phyloP scores from a whole-genome alignment of 495 filamentous ascomycete species.

The Hypoxylon fragiforme region DNA sequence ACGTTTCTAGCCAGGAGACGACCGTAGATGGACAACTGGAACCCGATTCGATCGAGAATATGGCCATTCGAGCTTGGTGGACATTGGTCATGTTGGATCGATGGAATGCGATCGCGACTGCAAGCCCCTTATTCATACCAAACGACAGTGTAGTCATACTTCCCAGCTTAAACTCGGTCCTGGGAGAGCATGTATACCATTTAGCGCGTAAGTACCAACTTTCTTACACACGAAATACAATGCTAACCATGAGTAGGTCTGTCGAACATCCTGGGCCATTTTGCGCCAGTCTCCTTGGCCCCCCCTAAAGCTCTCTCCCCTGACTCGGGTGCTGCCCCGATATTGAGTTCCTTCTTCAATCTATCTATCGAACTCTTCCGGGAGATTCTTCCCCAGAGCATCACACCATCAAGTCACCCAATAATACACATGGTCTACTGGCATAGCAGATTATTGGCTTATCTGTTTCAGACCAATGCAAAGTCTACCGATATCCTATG shows the following conservation, averaged over 20 bases:
- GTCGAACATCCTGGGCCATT: conserved; percentile 42
- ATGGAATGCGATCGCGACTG: conserved; percentile 72
- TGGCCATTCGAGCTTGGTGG: conserved; percentile 75
- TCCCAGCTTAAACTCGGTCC: conserved; percentile 64
- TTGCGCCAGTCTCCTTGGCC: conserved; percentile 33
- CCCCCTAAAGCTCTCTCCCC: conserved; percentile 22
- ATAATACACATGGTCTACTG: conserved; percentile 73
- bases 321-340: conserved; percentile 19
- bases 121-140: conserved; percentile 58
- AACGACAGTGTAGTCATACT: conserved; percentile 64
- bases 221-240: conserved; percentile 2
- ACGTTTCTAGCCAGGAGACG: conserved; percentile 40
- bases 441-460: conserved; percentile 68
- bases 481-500: conserved; percentile 57
- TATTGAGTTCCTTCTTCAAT: conserved; percentile 33
- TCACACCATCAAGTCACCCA: conserved; percentile 43
- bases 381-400: conserved; percentile 46
- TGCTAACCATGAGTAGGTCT: conserved; percentile 40
- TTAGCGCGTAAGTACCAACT: conserved; percentile 65
- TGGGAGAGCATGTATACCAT: conserved; percentile 66
- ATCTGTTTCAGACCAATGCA: conserved; percentile 54
- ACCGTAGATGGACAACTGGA: conserved; percentile 47
- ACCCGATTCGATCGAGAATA: conserved; percentile 69
- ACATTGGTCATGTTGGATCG: conserved; percentile 72
- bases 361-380: conserved; percentile 50